phyloP scores from a whole-genome alignment of 2,329 filamentous ascomycete species.

The Colletotrichum tofieldiae region DNA sequence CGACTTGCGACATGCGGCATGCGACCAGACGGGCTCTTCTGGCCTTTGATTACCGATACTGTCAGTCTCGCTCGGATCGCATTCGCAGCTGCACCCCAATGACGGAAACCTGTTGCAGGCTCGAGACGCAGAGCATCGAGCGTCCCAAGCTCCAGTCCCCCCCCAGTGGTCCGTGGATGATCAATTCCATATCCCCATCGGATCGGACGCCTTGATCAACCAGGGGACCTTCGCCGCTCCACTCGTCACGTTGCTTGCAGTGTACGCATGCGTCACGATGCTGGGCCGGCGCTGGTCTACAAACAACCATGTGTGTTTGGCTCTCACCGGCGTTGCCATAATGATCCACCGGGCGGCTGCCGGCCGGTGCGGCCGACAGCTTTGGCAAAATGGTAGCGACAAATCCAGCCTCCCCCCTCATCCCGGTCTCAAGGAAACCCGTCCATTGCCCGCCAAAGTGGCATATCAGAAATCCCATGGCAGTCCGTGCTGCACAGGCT shows the following conservation, averaged over 20 bases:
- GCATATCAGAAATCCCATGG: constrained; percentile 24
- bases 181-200: constrained; percentile 17
- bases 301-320: constrained; percentile 21
- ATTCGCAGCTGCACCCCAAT: constrained; percentile 38
- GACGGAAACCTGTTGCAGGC: constrained; percentile 23
- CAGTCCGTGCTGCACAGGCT: neutral
- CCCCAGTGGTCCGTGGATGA: neutral
- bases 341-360: neutral
- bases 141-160: constrained; percentile 36
- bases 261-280: constrained; percentile 7
- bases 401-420: constrained; percentile 20
- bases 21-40: constrained; percentile 11
- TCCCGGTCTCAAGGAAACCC: neutral
- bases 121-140: constrained; percentile 28
- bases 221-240: constrained; percentile 27
- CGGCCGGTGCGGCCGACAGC: constrained; percentile 1
- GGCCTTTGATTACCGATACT: neutral
- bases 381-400: constrained; percentile 24
- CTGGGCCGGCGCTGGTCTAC: constrained; percentile 13
- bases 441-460: neutral
- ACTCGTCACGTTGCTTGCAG: constrained; percentile 21
- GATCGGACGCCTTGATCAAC: constrained; percentile 29
- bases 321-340: constrained; percentile 14
- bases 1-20: constrained; percentile 31
- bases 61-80: constrained; percentile 20